Conservation (phyloP, 2,329 filamentous ascomycete genomes). For the Nigrospora sphaerica region DNA sequence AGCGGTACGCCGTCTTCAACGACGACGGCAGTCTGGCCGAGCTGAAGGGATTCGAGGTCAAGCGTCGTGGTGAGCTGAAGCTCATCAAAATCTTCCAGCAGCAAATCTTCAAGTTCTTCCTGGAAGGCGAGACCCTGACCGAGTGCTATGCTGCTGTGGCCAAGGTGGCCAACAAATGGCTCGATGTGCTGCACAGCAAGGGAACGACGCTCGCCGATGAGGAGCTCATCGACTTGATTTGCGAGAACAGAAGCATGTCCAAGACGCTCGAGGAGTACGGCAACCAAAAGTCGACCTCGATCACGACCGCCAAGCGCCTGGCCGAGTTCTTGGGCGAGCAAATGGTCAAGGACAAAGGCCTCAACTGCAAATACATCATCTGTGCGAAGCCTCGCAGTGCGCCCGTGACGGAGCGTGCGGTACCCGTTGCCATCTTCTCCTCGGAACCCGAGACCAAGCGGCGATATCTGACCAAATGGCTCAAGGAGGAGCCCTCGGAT, state of each 20-base stretch:
- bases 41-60: constrained; percentile 95
- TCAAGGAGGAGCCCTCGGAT: constrained; percentile 85
- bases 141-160: constrained; percentile 91
- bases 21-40: constrained; percentile 93
- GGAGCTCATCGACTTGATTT: constrained; percentile 98
- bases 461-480: constrained; percentile 87
- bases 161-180: constrained; percentile 91
- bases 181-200: constrained; percentile 87
- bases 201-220: constrained; percentile 89
- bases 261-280: constrained; percentile 98
- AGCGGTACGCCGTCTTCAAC: constrained; percentile 98
- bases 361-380: constrained; percentile 99
- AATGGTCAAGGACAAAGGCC: constrained; percentile 98
- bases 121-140: constrained; percentile 78
- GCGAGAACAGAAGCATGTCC: constrained; percentile 95
- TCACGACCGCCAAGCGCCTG: constrained; percentile 90
- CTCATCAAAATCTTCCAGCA: constrained; percentile 99
- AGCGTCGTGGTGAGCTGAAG: constrained; percentile 94
- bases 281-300: constrained; percentile 94
- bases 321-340: constrained; percentile 96
- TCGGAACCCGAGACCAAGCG: constrained; percentile 84
- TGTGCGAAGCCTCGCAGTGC: constrained; percentile 79
- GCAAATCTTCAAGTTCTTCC: constrained; percentile 98
- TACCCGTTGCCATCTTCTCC: constrained; percentile 95
- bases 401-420: constrained; percentile 87